Evolutionary conservation across 345 rosid species (phyloP).

Genomic region (Lepidium sativum): DNA sequence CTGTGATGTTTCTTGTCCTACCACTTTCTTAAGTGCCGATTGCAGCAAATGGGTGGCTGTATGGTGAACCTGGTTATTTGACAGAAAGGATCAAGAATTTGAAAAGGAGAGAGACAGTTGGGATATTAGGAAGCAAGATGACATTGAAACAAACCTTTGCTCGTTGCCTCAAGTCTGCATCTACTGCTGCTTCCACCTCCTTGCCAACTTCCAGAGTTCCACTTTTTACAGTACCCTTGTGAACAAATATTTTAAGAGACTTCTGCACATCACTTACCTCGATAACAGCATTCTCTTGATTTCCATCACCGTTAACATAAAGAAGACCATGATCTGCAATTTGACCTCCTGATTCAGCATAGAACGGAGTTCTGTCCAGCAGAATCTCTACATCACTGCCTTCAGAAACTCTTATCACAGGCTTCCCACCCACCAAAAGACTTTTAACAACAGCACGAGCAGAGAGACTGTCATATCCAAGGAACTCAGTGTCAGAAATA

Average conservation of each 20-base stretch:
- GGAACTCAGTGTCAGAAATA: slow-evolving; percentile 64
- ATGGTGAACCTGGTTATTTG: slow-evolving; percentile 73
- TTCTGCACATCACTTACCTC: slow-evolving; percentile 86
- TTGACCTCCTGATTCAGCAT: slow-evolving; percentile 97
- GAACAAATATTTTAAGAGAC: slow-evolving; percentile 63
- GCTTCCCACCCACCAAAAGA: slow-evolving; percentile 69
- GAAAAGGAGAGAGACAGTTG: neutral
- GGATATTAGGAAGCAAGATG: neutral
- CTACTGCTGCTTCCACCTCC: slow-evolving; percentile 85
- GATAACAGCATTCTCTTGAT: slow-evolving; percentile 49
- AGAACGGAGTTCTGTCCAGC: slow-evolving; percentile 82
- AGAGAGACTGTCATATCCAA: slow-evolving; percentile 72
- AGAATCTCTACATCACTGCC: slow-evolving; percentile 84
- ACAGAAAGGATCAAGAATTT: neutral
- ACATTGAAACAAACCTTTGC: slow-evolving; percentile 81
- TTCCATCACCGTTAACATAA: slow-evolving; percentile 42
- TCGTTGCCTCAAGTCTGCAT: slow-evolving; percentile 64
- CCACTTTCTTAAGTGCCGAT: slow-evolving; percentile 82
- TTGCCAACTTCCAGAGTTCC: slow-evolving; percentile 81
- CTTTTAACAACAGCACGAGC: slow-evolving; percentile 63
- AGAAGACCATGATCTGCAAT: slow-evolving; percentile 78
- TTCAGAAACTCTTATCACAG: slow-evolving; percentile 70
- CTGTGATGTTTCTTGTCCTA: slow-evolving; percentile 83
- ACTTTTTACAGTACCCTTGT: slow-evolving; percentile 65
- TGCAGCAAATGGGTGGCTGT: slow-evolving; percentile 95